Base-by-base conservation (phyloP, 225 moss, liverwort and hornwort species). In the Thuidium tamariscinum region DNA sequence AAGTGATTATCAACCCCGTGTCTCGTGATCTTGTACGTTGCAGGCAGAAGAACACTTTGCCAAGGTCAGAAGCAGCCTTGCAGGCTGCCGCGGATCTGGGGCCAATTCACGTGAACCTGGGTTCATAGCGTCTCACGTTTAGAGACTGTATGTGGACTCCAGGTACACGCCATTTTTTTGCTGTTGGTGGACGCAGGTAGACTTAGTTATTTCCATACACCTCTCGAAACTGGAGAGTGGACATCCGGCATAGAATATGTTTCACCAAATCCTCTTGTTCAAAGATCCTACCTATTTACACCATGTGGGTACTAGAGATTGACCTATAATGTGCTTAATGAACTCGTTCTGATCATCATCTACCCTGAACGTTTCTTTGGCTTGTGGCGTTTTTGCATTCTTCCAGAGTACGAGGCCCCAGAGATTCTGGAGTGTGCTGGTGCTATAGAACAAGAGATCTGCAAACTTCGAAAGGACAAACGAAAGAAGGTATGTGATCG, bases 21-120 rank as follows among this genome's bases (percentile, higher is more conserved):
- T 54, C 44, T 70, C 39, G 63, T 51, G 71, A 46, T 78, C 26
- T 79, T 84, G 73, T 60, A 61, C 61, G 25, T 88, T 81, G 83
- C 94, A 98, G 98, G 61, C 96, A 97, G 89, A 98, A 95, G 88
- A 93, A 86, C 85, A 89, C 93, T 25, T 80, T 98, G 89, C 98
- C 98, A 67, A 92, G 96, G 91, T 96, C 96, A 13, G 98, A 98
- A 92, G 95, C 95, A 81, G 98, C 98, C 57, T 96, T 98, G 96
- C 94, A 95, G 87, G 98, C 95, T 87, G 98, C 96, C 48, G 91
- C 96, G 88, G 95, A 98, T 89, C 84, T 98, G 82, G 97, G 98
- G 16, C 98, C 96, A 61, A 94, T 98, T 88, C 93, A 91, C 76
- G 84, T 98, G 11, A 89, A 91, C 27, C 87, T 98, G 81, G 95